Conservation (phyloP, 139 green algal genomes). For the Chlamydomonas sp. region DNA sequence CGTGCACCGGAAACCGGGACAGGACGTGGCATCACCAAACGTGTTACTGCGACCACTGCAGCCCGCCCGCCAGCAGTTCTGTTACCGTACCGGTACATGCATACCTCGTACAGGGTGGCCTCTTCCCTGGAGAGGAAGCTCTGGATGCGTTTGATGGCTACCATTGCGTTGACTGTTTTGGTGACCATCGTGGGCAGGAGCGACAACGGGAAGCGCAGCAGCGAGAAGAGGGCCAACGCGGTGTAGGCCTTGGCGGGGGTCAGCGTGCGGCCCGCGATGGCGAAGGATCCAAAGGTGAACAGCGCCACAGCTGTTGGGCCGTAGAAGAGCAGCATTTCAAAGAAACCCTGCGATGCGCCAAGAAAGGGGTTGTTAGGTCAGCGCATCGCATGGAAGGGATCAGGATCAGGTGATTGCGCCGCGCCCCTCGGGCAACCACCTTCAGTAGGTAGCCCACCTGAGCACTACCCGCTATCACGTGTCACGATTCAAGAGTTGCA, state of each 20-base stretch:
- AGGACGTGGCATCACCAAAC: not conserved
- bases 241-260: slow-evolving; percentile 81
- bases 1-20: not conserved
- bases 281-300: slow-evolving; percentile 86
- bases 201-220: slow-evolving; percentile 94
- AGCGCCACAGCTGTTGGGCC: slow-evolving; percentile 84
- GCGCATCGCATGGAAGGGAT: too few relatives aligned
- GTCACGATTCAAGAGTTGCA: too few relatives aligned
- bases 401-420: too few relatives aligned
- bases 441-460: too few relatives aligned
- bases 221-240: slow-evolving; percentile 89
- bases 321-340: slow-evolving; percentile 83
- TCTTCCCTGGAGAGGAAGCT: slow-evolving; percentile 62
- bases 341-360: slow-evolving; percentile 66
- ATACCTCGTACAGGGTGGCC: slow-evolving; percentile 22
- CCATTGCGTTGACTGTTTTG: slow-evolving; percentile 68
- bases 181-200: slow-evolving; percentile 86
- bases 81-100: too few relatives aligned
- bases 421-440: too few relatives aligned
- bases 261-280: slow-evolving; percentile 54
- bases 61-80: too few relatives aligned
- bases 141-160: slow-evolving; percentile 69
- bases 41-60: too few relatives aligned
- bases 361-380: too few relatives aligned
- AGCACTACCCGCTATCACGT: too few relatives aligned